These are phyloP conservation scores for Sphagnum fallax DNA, from an alignment of 228 moss, liverwort and hornwort species.

Conservation along the genomic window DNA sequence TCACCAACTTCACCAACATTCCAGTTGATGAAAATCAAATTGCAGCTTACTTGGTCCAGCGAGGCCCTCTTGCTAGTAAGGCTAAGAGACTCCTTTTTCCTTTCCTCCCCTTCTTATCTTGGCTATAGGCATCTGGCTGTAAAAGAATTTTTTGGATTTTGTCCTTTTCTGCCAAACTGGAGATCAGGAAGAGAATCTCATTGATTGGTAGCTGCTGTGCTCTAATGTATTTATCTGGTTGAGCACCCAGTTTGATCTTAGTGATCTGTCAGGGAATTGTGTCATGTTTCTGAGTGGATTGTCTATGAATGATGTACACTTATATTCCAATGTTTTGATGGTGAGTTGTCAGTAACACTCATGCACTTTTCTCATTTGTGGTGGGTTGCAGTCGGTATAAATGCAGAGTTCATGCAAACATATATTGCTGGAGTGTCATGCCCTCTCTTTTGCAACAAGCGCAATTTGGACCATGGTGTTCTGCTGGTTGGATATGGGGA, in stretches of 20 bases:
- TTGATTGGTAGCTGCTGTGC: too few species aligned
- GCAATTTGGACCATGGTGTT: slow-evolving; percentile 78
- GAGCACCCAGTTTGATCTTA: too few species aligned
- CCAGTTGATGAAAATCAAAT: slow-evolving; percentile 90
- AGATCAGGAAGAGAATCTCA: too few species aligned
- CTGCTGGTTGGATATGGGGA: slow-evolving; percentile 86
- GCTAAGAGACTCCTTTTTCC: neutral
- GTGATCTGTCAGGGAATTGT: too few species aligned
- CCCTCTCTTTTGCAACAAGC: slow-evolving; percentile 84
- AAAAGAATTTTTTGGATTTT: too few species aligned
- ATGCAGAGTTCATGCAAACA: slow-evolving; percentile 94
- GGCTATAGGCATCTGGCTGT: too few species aligned
- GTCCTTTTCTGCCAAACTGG: too few species aligned
- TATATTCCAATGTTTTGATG: too few species aligned
- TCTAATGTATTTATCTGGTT: too few species aligned
- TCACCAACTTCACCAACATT: slow-evolving; percentile 79
- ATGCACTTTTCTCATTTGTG: neutral
- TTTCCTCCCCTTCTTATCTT: neutral
- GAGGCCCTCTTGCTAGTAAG: slow-evolving; percentile 93
- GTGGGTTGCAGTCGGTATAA: slow-evolving; percentile 69
- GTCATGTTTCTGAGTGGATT: too few species aligned
- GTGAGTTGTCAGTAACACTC: too few species aligned
- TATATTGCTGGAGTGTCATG: slow-evolving; percentile 90
- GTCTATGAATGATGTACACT: too few species aligned
- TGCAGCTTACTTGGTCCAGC: slow-evolving; percentile 77